Base-by-base conservation (phyloP, 1,284 basidiomycete genomes). In the Irpex sp. region DNA sequence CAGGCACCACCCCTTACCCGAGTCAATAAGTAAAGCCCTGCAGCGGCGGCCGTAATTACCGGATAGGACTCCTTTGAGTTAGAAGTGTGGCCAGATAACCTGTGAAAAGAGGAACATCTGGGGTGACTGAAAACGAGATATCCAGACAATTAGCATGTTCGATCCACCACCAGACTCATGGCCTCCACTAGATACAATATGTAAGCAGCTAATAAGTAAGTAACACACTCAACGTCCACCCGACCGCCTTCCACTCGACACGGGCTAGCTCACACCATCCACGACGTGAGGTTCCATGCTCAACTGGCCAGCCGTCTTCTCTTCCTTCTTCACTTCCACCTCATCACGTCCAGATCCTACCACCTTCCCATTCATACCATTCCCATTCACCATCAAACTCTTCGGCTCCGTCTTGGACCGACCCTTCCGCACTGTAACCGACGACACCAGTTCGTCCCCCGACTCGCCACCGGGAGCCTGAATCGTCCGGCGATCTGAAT, bases 401-500 rank as follows among this genome's bases (percentile, higher is more conserved):
- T 72, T 74, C 5, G 62, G 68, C 58, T 73, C 75, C 5, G 61
- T 67, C 58, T 73, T 75, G 33, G 28, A 66, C 66, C 28, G 28
- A 33, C 28, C 28, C 28, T 33, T 33, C 28, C 28, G 28, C 28
- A 33, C 28, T 33, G 28, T 33, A 33, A 6, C 28, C 28, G 28
- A 33, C 28, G 28, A 33, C 28, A 33, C 28, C 28, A 16, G 54
- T 45, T 68, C 71, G 61, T 76, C 73, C 0, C 77, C 81, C 35
- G 61, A 60, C 21, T 28, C 52, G 23, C 33, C 52, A 54, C 16
- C 48, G 54, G 58, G 64, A 42, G 61, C 71, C 2, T 82, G 81
- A 67, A 88, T 84, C 12, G 86, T 87, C 63, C 77, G 77, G 61
- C 83, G 75, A 71, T 88, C 28, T 33, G 28, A 33, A 7, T 33